These are phyloP conservation scores for Mycena galopus DNA, from an alignment of 768 basidiomycete species.

Conservation along the genomic window DNA sequence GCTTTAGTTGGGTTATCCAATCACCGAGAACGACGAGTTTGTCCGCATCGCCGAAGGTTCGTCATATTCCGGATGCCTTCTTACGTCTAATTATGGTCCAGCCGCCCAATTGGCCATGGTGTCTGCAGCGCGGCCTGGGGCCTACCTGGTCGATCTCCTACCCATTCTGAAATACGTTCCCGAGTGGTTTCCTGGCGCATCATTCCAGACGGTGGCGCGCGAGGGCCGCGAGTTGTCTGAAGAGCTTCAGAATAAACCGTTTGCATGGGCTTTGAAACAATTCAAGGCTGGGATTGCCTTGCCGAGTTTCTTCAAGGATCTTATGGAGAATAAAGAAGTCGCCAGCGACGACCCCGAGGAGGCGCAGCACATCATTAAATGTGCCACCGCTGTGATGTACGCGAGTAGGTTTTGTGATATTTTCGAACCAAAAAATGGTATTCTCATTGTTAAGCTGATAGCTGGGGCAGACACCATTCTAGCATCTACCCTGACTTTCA, in stretches of 20 bases:
- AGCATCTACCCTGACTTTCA: slow-evolving; percentile 27
- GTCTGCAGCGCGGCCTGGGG: slow-evolving; percentile 51
- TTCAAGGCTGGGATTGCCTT: slow-evolving; percentile 31
- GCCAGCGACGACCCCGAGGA: slow-evolving; percentile 28
- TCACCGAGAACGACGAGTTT: slow-evolving; percentile 35
- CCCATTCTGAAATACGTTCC: slow-evolving; percentile 51
- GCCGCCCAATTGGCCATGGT: slow-evolving; percentile 48
- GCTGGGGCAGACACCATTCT: slow-evolving; percentile 34
- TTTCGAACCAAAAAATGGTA: neutral
- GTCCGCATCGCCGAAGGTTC: slow-evolving; percentile 45
- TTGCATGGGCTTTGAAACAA: slow-evolving; percentile 28
- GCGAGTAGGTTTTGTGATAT: slow-evolving; percentile 14
- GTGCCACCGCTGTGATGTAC: slow-evolving; percentile 32
- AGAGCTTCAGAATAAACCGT: slow-evolving; percentile 31
- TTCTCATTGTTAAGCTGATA: neutral
- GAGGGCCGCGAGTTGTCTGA: slow-evolving; percentile 28
- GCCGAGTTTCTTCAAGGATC: slow-evolving; percentile 36
- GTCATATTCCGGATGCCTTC: neutral
- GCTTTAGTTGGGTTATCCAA: slow-evolving; percentile 28
- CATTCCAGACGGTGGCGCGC: slow-evolving; percentile 49
- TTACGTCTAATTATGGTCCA: neutral
- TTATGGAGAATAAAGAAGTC: slow-evolving; percentile 32
- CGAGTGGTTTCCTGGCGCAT: slow-evolving; percentile 57
- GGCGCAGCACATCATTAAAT: slow-evolving; percentile 26
- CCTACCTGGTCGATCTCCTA: slow-evolving; percentile 53